Percentiles rank a stretch among this genome's conserved stretches.
phyloP scores from a whole-genome alignment of 1,284 basidiomycete species.

The Tilletiopsis washingtonensis region DNA sequence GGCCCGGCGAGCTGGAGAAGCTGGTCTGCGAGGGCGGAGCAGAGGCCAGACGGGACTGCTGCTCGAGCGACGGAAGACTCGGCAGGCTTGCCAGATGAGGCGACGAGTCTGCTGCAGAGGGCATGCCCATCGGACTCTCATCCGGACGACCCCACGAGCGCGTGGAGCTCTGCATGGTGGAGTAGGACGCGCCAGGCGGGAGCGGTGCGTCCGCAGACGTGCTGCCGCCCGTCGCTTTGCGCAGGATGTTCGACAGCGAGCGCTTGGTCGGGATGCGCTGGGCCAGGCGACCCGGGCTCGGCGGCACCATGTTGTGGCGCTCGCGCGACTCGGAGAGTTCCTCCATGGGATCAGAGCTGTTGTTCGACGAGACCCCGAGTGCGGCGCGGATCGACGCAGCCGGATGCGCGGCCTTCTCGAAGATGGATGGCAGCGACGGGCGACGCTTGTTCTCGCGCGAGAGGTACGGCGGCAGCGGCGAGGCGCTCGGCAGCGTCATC shows the following conservation, averaged over 20 bases:
- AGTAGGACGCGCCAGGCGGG: too few relatives aligned
- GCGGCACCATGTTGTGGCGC: not conserved
- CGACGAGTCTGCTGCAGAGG: too few relatives aligned
- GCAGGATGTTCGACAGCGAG: constrained; percentile 27
- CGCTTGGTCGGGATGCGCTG: constrained; percentile 18
- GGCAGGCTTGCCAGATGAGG: too few relatives aligned
- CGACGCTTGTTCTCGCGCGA: constrained; percentile 19
- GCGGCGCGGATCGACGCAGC: constrained; percentile 33
- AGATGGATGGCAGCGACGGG: constrained; percentile 28
- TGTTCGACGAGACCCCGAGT: constrained; percentile 3
- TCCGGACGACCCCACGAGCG: too few relatives aligned
- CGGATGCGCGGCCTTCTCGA: constrained; percentile 38
- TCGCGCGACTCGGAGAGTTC: not conserved
- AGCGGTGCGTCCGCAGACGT: too few relatives aligned
- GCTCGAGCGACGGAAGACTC: too few relatives aligned
- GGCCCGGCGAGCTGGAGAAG: too few relatives aligned
- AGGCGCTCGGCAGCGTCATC: not conserved
- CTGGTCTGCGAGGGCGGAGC: too few relatives aligned
- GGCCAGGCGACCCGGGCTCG: constrained; percentile 2
- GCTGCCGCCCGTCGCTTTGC: constrained; percentile 17
- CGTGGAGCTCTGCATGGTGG: too few relatives aligned
- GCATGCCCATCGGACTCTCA: too few relatives aligned
- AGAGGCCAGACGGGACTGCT: too few relatives aligned
- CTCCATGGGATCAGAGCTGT: not conserved
- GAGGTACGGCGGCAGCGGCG: not conserved